phyloP scores from a whole-genome alignment of 1,284 basidiomycete genomes.

The Spongispora temasekensis region DNA sequence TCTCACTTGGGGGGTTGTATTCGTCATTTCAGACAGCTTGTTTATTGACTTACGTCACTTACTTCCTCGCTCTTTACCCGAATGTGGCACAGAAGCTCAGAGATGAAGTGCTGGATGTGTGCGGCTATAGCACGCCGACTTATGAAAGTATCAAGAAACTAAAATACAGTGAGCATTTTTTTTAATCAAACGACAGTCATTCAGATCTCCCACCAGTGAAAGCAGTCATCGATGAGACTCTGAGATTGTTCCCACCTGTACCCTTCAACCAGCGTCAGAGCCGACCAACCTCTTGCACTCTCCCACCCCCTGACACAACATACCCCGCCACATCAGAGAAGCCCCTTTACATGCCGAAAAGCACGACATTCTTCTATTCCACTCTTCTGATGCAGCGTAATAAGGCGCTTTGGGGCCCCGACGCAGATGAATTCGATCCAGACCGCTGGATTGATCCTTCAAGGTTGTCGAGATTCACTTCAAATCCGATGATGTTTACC shows the following conservation, averaged over 20 bases:
- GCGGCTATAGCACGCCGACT: slow-evolving; percentile 51
- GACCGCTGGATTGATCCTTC: slow-evolving; percentile 66
- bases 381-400: slow-evolving; percentile 64
- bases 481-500: slow-evolving; percentile 66
- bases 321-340: slow-evolving; percentile 36
- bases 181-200: not conserved
- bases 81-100: slow-evolving; percentile 54
- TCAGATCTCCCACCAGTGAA: slow-evolving; percentile 47
- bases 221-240: slow-evolving; percentile 71
- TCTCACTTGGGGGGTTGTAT: slow-evolving; percentile 1
- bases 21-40: slow-evolving; percentile 52
- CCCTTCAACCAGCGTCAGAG: slow-evolving; percentile 66
- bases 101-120: slow-evolving; percentile 58
- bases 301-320: slow-evolving; percentile 54
- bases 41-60: slow-evolving; percentile 61
- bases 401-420: slow-evolving; percentile 61
- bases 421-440: slow-evolving; percentile 70
- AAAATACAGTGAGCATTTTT: slow-evolving; percentile 56
- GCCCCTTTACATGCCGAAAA: slow-evolving; percentile 60
- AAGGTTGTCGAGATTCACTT: slow-evolving; percentile 47
- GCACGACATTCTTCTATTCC: slow-evolving; percentile 56
- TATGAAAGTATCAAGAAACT: slow-evolving; percentile 56
- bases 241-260: slow-evolving; percentile 73
- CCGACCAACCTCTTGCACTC: slow-evolving; percentile 45
- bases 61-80: slow-evolving; percentile 65